phyloP scores from a whole-genome alignment of 2,329 filamentous ascomycete genomes.

The Lizonia empirigonia region DNA sequence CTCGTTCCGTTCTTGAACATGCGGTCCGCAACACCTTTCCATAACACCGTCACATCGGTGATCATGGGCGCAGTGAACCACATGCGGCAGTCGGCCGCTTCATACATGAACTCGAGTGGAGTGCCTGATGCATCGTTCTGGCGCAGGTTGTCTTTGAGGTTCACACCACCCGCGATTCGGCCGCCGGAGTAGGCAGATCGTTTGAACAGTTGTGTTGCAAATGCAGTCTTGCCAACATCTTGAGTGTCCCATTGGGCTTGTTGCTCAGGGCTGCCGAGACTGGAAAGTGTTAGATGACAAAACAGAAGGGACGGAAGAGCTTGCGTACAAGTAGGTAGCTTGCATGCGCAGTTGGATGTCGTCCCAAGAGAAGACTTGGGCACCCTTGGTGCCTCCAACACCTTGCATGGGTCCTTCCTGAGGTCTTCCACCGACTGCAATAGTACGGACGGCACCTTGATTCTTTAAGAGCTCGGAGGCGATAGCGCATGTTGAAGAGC shows the following conservation, averaged over 20 bases:
- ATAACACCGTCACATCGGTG: slow-evolving; percentile 44
- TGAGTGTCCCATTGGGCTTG: slow-evolving; percentile 37
- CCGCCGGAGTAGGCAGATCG: slow-evolving; percentile 35
- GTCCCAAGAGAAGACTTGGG: slow-evolving; percentile 45
- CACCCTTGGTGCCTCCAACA: slow-evolving; percentile 54
- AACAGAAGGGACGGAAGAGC: neutral
- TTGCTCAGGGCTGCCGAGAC: slow-evolving; percentile 38
- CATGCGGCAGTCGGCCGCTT: slow-evolving; percentile 50
- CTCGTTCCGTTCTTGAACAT: slow-evolving; percentile 39
- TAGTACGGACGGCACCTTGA: slow-evolving; percentile 51
- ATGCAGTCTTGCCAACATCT: slow-evolving; percentile 40
- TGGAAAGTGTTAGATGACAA: slow-evolving; percentile 1
- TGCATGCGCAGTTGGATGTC: slow-evolving; percentile 42
- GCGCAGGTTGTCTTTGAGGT: slow-evolving; percentile 47
- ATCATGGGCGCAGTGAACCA: slow-evolving; percentile 49
- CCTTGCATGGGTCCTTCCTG: slow-evolving; percentile 51
- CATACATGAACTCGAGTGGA: slow-evolving; percentile 51
- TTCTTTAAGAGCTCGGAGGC: slow-evolving; percentile 54
- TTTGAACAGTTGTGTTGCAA: slow-evolving; percentile 41
- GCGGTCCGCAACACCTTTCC: slow-evolving; percentile 46
- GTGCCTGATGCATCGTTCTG: slow-evolving; percentile 45
- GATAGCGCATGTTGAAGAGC: slow-evolving; percentile 55
- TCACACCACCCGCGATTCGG: slow-evolving; percentile 39
- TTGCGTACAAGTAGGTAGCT: slow-evolving; percentile 34
- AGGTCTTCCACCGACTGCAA: slow-evolving; percentile 52